Conservation (phyloP, 345 rosid species). For the Populus davidiana region DNA sequence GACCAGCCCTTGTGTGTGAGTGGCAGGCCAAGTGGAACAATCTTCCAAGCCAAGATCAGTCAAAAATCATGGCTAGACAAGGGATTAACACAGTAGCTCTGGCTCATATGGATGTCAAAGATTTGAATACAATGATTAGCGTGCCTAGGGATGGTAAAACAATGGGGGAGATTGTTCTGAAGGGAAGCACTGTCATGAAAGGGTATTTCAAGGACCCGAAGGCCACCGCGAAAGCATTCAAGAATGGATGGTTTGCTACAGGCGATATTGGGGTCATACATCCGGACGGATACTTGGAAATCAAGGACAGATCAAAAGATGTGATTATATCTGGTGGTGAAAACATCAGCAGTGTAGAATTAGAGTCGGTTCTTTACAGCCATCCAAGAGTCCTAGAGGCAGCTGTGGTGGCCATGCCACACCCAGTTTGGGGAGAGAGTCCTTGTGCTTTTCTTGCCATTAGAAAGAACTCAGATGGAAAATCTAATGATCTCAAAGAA, state of each 20-base stretch:
- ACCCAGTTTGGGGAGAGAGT: slow-evolving; percentile 43
- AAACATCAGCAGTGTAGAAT: slow-evolving; percentile 48
- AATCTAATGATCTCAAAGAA: slow-evolving; percentile 27
- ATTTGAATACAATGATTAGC: slow-evolving; percentile 44
- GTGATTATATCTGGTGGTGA: slow-evolving; percentile 50
- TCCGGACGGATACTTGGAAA: slow-evolving; percentile 47
- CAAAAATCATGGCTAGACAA: slow-evolving; percentile 53
- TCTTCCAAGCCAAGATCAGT: slow-evolving; percentile 30
- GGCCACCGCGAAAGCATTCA: slow-evolving; percentile 50
- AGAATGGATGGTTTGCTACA: slow-evolving; percentile 45
- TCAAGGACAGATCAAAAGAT: slow-evolving; percentile 47
- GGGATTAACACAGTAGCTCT: slow-evolving; percentile 58
- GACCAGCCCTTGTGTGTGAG: slow-evolving; percentile 66
- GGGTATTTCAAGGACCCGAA: slow-evolving; percentile 58
- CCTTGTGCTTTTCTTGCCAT: slow-evolving; percentile 42
- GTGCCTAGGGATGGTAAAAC: slow-evolving; percentile 63
- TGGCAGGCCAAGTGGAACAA: slow-evolving; percentile 69
- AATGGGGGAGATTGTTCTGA: slow-evolving; percentile 64
- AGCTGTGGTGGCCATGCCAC: slow-evolving; percentile 48
- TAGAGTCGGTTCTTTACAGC: slow-evolving; percentile 38
- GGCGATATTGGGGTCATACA: slow-evolving; percentile 49
- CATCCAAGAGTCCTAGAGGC: slow-evolving; percentile 44
- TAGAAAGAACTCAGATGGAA: slow-evolving; percentile 21
- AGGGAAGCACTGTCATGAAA: slow-evolving; percentile 73
- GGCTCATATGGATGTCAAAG: slow-evolving; percentile 63